Percentiles rank a stretch among this genome's conserved stretches.
Evolutionary conservation across 78 protist genomes (phyloP).

Genomic region (Guillardia theta): DNA sequence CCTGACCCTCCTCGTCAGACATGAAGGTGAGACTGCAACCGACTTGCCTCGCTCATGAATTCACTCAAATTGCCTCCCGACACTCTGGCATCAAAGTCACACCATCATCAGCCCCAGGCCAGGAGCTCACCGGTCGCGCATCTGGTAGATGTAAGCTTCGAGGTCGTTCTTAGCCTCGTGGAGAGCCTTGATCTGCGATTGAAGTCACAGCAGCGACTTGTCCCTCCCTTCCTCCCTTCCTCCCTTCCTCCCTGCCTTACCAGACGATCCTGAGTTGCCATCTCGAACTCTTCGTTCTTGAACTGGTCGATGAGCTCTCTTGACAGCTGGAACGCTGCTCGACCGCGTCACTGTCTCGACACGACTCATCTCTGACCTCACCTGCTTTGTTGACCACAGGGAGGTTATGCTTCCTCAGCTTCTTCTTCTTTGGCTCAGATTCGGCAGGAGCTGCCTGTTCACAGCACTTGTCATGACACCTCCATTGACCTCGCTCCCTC

Average conservation of each 20-base stretch:
- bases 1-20: neutral
- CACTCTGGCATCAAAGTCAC: no score
- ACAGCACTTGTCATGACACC: no score
- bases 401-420: slow-evolving; percentile 55
- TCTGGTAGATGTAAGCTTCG: slow-evolving; percentile 83
- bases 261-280: slow-evolving; percentile 68
- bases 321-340: neutral
- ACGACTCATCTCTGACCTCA: no score
- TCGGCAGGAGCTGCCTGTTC: no score
- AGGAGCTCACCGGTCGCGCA: slow-evolving; percentile 61
- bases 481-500: neutral
- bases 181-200: neutral
- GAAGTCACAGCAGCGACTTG: no score
- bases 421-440: slow-evolving; percentile 56
- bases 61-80: no score
- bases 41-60: no score
- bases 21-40: no score
- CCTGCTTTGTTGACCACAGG: neutral
- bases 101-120: neutral
- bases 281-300: slow-evolving; percentile 60
- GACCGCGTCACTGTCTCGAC: no score
- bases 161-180: slow-evolving; percentile 73
- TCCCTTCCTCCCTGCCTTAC: no score
- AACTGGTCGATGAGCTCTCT: neutral
- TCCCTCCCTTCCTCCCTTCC: no score